Evolutionary conservation across 176 grass and related monocot genomes (phyloP), one percentile per base, ranked within the genome.

Genomic region (Oryza meridionalis): DNA sequence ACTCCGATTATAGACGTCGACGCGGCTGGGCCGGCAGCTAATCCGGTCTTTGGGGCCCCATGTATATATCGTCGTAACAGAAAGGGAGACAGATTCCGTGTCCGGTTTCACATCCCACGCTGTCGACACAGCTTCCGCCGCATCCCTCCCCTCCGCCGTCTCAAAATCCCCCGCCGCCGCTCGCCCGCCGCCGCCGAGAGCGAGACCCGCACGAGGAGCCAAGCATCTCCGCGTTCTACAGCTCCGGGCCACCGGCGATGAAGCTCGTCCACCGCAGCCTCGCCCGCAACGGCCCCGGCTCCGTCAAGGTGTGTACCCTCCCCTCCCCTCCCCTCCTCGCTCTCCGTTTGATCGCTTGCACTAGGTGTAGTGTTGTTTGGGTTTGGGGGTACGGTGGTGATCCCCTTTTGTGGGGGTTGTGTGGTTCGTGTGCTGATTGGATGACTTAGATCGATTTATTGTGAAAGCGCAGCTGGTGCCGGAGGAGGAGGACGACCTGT

Each of bases 401-500:
- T 55, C 26, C 22, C 65, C 8, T 12, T 12, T 22, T 50, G 33
- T 31, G 37, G 37, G 74, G 1, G 46, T 91, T 5, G 0, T 43
- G 4, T 58, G 1, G 5, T 22, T 46, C 14, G 31, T 47, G 19
- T 81, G 58, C 43, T 74, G 33, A 79, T 67, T 81, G 15, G 40
- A 32, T 64, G 22, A 69, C 4, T 49, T 11, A 43, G 7, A 43
- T 43, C 42, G 7, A 43, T 43, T 51, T 67, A 31, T 9, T 43
- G 26, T 82, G 61, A 17, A 17, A 5, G 3, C 19, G 75, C 79
- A 98, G 89, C 70, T 98, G 67, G 25, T 95, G 32, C 96, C 93
- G 40, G 89, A 92, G 79, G 93, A 98, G 77, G 96, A 98, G 15
- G 96, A 98, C 22, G 96, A 98, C 86, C 75, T 98, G 91, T 94